Base-by-base conservation (phyloP, 2,329 filamentous ascomycete species). In the Pseudogymnoascus sp. region DNA sequence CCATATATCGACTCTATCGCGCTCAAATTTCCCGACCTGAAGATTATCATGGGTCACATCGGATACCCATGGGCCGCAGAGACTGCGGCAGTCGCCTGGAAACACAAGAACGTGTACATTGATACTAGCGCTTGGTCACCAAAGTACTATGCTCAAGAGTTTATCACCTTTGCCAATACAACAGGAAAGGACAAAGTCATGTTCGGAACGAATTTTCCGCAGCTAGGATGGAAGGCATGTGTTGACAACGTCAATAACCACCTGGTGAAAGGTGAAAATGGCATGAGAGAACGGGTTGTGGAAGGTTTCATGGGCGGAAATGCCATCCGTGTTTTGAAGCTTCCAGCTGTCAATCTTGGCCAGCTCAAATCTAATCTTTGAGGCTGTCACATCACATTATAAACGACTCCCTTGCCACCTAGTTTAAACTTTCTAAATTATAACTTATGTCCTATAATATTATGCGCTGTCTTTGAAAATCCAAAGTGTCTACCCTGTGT, bases 201-300 rank as follows among this genome's bases (percentile, higher is more conserved):
- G 68, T 70, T 70, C 62, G 68, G 65, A 12, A 69, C 68, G 12
- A 70, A 70, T 61, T 70, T 67, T 41, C 68, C 68, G 2, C 68
- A 70, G 62, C 61, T 70, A 15, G 41, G 60, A 10, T 69, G 66
- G 66, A 64, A 67, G 27, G 66, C 63, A 5, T 70, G 68, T 51
- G 65, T 69, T n/a, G 64, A 69, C 29, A 64, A 62, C 12, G 64
- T 61, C 12, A 60, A 59, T 39, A n/a, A 60, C 25, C 35, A 64
- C 44, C 13, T 63, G 4, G 59, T 61, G n/a, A 35, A 42, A 17
- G n/a, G 59, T 12, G 59, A 39, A 27, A 42, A 31, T 5, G 38
- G 38, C 38, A 15, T 64, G 17, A 41, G 63, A 21, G 38, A 62
- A 25, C 42, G 63, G 17, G 62, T 65, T 9, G 38, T 63, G 55